phyloP scores from a whole-genome alignment of 768 basidiomycete species.

The Dioszegia crocea region DNA sequence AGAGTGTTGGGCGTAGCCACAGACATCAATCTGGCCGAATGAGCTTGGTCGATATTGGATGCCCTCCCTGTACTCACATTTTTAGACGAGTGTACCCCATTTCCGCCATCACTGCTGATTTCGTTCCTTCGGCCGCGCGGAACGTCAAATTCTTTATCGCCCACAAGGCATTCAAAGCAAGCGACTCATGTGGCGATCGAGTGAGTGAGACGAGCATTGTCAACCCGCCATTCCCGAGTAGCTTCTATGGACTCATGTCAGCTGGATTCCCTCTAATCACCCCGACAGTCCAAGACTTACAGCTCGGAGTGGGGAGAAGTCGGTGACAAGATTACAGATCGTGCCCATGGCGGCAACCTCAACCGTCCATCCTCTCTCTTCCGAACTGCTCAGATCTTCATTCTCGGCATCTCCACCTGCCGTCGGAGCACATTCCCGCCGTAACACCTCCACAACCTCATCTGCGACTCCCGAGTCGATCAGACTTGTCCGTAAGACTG shows the following conservation, averaged over 20 bases:
- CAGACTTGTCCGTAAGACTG: constrained; percentile 75
- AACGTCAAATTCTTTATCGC: constrained; percentile 76
- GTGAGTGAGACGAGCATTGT: constrained; percentile 62
- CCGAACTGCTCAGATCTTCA: not conserved
- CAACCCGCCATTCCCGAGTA: constrained; percentile 67
- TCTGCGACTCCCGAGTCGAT: constrained; percentile 76
- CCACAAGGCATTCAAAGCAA: constrained; percentile 75
- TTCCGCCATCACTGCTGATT: constrained; percentile 63
- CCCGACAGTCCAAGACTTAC: constrained; percentile 54
- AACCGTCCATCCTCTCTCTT: constrained; percentile 68
- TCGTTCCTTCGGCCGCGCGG: constrained; percentile 61
- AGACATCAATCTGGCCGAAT: constrained; percentile 8
- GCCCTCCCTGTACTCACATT: constrained; percentile 55
- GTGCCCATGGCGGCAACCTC: constrained; percentile 66
- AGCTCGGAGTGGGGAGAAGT: constrained; percentile 72
- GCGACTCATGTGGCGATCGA: constrained; percentile 56
- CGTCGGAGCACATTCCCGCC: constrained; percentile 2
- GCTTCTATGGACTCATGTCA: constrained; percentile 54
- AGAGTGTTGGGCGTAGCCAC: constrained; percentile 10
- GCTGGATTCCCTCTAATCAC: too few species aligned
- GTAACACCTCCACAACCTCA: constrained; percentile 62
- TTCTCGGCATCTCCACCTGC: not conserved
- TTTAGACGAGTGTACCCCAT: constrained; percentile 64
- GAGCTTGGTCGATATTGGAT: not conserved
- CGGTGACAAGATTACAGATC: constrained; percentile 79